Conservation (phyloP, 306 rosid species). For the Pachyrhizus erosus region DNA sequence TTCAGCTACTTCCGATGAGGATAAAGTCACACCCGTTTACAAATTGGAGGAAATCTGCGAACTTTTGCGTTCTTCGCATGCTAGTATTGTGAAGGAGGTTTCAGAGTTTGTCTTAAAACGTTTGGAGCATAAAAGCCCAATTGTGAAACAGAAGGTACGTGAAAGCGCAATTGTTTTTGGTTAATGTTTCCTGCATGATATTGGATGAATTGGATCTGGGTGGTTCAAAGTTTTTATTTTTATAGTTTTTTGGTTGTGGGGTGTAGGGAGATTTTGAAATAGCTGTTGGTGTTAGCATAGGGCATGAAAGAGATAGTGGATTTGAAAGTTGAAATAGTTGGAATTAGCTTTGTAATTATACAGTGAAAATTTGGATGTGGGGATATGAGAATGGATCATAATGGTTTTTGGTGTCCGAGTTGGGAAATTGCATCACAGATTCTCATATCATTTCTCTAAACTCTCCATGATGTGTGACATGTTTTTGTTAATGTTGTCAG, state of each 20-base stretch:
- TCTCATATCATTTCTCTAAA: slow-evolving; percentile 18
- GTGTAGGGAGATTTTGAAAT: neutral
- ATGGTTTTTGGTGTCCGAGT: slow-evolving; percentile 20
- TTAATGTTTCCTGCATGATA: slow-evolving; percentile 17
- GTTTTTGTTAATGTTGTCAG: slow-evolving; percentile 51
- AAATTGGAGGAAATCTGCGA: slow-evolving; percentile 91
- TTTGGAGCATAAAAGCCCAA: slow-evolving; percentile 89
- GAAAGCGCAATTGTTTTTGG: neutral
- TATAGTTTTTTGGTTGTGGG: neutral
- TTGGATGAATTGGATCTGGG: slow-evolving; percentile 50
- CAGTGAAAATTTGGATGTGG: neutral
- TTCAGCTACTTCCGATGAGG: slow-evolving; percentile 90
- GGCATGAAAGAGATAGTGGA: slow-evolving; percentile 17
- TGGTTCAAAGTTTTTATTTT: slow-evolving; percentile 10
- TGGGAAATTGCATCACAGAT: neutral
- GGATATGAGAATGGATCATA: slow-evolving; percentile 20
- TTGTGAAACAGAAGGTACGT: slow-evolving; percentile 94
- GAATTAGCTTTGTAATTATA: neutral
- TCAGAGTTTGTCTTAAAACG: slow-evolving; percentile 86
- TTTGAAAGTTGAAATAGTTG: neutral
- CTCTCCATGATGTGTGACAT: slow-evolving; percentile 10
- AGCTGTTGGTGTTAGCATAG: slow-evolving; percentile 8
- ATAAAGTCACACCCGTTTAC: slow-evolving; percentile 90
- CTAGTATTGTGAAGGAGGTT: slow-evolving; percentile 86
- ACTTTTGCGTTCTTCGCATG: slow-evolving; percentile 85